phyloP scores from a whole-genome alignment of 768 basidiomycete genomes.

The Leccinum rimulosum region DNA sequence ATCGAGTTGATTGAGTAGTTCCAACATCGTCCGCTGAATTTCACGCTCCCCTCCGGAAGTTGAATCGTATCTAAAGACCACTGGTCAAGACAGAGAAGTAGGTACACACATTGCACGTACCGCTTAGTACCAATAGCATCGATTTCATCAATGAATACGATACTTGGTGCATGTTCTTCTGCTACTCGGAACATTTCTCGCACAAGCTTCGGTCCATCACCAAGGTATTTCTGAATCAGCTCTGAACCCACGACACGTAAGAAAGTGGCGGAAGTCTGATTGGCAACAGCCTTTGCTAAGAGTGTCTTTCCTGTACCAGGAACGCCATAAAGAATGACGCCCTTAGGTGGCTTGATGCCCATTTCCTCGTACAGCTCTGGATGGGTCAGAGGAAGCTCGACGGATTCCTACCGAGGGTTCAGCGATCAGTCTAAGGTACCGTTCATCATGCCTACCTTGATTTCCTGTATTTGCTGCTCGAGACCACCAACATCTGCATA shows the following conservation, averaged over 20 bases:
- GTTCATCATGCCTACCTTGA: slow-evolving; percentile 63
- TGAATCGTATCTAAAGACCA: slow-evolving; percentile 78
- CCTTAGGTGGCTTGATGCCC: slow-evolving; percentile 99
- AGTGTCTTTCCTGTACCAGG: slow-evolving; percentile 99
- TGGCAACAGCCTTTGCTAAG: slow-evolving; percentile 95
- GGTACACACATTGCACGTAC: slow-evolving; percentile 39
- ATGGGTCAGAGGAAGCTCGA: slow-evolving; percentile 95
- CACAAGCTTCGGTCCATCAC: slow-evolving; percentile 97
- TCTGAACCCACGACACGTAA: slow-evolving; percentile 96
- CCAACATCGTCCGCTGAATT: slow-evolving; percentile 99
- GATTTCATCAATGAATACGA: slow-evolving; percentile 99
- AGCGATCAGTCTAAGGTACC: not conserved
- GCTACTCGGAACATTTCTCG: slow-evolving; percentile 96
- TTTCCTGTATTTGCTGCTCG: slow-evolving; percentile 97
- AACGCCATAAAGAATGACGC: slow-evolving; percentile 97
- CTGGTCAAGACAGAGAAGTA: slow-evolving; percentile 5
- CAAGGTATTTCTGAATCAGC: slow-evolving; percentile 98
- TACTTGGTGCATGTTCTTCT: slow-evolving; percentile 97
- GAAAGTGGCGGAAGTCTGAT: slow-evolving; percentile 98
- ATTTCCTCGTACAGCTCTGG: slow-evolving; percentile 99
- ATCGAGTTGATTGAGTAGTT: slow-evolving; percentile 96
- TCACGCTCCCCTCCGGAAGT: slow-evolving; percentile 98
- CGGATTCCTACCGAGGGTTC: slow-evolving; percentile 71
- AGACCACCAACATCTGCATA: slow-evolving; percentile 98
- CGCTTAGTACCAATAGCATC: slow-evolving; percentile 98